phyloP scores from a whole-genome alignment of 2,329 filamentous ascomycete genomes.

The Scedosporium minutisporum region DNA sequence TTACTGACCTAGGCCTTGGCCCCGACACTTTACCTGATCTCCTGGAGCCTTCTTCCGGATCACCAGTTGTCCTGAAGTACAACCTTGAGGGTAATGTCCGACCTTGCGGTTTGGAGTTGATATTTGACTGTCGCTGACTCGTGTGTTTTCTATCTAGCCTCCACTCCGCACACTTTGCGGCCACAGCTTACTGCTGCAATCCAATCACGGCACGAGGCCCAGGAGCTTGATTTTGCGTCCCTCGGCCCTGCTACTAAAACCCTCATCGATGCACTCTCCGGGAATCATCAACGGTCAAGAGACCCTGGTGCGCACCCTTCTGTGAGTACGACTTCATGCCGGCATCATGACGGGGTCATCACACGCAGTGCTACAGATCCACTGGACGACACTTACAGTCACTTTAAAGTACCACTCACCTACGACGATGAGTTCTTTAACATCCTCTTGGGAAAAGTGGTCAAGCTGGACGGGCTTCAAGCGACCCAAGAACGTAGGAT shows the following conservation, averaged over 20 bases:
- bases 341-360: too few species aligned
- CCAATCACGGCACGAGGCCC: conserved; percentile 27
- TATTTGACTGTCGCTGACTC: background rate
- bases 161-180: conserved; percentile 39
- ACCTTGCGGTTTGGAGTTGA: background rate
- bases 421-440: conserved; percentile 76
- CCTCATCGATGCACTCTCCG: conserved; percentile 52
- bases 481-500: conserved; percentile 55
- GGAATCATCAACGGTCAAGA: conserved; percentile 23
- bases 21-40: conserved; percentile 59
- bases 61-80: conserved; percentile 41
- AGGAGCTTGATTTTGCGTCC: conserved; percentile 49
- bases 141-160: conserved; percentile 18
- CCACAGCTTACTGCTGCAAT: conserved; percentile 64
- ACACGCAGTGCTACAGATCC: background rate
- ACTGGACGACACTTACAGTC: background rate
- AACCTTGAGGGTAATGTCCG: conserved; percentile 37
- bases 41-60: conserved; percentile 39
- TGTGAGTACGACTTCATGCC: background rate
- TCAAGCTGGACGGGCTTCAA: conserved; percentile 59
- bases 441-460: conserved; percentile 62
- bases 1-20: conserved; percentile 62
- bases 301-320: conserved; percentile 3
- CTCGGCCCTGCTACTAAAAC: conserved; percentile 55
- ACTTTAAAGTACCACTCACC: conserved; percentile 64